phyloP scores from a whole-genome alignment of 116 monocot genomes.

The Dioscorea cayenensis region DNA sequence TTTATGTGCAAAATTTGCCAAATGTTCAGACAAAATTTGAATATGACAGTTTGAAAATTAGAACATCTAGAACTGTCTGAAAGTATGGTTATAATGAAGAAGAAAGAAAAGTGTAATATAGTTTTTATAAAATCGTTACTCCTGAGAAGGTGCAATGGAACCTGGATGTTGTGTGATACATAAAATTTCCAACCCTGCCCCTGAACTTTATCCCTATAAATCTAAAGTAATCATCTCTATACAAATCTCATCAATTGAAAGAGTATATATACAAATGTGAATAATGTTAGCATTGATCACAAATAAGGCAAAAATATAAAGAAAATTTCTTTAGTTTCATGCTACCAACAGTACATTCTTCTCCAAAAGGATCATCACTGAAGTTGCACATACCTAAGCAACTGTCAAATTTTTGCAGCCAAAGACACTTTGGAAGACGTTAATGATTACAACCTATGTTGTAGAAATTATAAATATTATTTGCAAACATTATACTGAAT shows the following conservation, averaged over 20 bases:
- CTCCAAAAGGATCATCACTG: not conserved
- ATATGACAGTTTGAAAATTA: no score
- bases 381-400: not conserved
- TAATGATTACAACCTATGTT: not conserved
- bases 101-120: no score
- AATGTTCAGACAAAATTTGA: no score
- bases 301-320: not conserved
- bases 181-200: not conserved
- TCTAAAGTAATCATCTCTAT: not conserved
- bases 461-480: not conserved
- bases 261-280: not conserved
- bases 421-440: not conserved
- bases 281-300: not conserved
- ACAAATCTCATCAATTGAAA: not conserved
- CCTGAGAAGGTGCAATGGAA: not conserved
- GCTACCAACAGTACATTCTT: not conserved
- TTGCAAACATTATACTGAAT: not conserved
- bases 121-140: no score
- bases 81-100: no score
- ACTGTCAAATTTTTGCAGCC: not conserved
- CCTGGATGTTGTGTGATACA: not conserved
- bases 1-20: no score
- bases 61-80: no score
- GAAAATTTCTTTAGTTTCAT: not conserved
- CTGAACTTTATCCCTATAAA: not conserved